phyloP scores from a whole-genome alignment of 73 alveolate species.

The Breviolum minutum region DNA sequence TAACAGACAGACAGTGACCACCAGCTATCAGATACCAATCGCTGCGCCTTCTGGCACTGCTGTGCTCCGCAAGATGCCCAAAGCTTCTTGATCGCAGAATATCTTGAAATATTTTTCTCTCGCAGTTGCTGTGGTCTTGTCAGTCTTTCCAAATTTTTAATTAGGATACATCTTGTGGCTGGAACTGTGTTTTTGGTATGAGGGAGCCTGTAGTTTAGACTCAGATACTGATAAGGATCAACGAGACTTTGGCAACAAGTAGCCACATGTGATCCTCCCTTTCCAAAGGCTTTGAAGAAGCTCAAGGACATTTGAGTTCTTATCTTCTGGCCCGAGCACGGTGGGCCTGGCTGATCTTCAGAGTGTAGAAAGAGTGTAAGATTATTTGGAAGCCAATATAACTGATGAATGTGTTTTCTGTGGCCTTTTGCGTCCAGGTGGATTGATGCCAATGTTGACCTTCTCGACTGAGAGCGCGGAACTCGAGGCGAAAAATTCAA shows the following conservation, averaged over 20 bases:
- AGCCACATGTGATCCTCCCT: neutral
- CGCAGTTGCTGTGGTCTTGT: neutral
- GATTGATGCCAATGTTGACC: constrained; percentile 73
- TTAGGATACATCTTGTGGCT: no score
- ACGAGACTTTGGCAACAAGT: no score
- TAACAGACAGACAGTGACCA: no score
- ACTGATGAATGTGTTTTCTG: no score
- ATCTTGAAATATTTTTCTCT: neutral
- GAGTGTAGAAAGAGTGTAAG: neutral
- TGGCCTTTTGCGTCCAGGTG: neutral
- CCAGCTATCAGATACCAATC: constrained; percentile 41
- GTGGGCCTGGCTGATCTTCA: neutral
- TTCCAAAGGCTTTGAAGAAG: constrained; percentile 31
- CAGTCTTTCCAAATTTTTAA: no score
- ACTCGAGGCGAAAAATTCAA: no score
- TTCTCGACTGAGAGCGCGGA: neutral
- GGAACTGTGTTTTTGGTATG: no score
- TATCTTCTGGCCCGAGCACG: constrained; percentile 70
- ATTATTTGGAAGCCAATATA: no score
- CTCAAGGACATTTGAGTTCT: constrained; percentile 25
- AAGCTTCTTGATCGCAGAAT: neutral
- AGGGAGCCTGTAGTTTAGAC: no score
- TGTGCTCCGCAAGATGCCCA: constrained; percentile 57
- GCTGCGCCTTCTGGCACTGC: constrained; percentile 89
- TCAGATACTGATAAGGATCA: no score